Evolutionary conservation across 768 basidiomycete species (phyloP).

Genomic region (Mycena chlorophos): DNA sequence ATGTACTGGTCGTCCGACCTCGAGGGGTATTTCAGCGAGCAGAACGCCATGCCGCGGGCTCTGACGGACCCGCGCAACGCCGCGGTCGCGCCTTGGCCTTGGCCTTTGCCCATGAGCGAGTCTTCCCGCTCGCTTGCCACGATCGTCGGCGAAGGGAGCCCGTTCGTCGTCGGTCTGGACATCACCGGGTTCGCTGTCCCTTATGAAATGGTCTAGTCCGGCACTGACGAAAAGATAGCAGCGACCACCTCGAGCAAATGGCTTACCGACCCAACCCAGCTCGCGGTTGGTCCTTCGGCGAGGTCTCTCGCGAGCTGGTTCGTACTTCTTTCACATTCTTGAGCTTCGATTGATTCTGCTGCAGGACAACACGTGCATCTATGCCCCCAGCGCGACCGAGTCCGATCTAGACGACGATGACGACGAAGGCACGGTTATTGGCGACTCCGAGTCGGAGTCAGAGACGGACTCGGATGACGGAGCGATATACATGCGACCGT

Average conservation of each 20-base stretch:
- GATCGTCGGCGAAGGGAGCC: neutral
- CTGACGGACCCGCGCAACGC: neutral
- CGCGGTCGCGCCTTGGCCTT: neutral
- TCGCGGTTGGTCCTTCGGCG: neutral
- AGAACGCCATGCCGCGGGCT: neutral
- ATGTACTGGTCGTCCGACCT: neutral
- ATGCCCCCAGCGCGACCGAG: neutral
- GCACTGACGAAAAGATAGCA: neutral
- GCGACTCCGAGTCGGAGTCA: neutral
- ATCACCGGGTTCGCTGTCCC: neutral
- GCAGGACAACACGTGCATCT: neutral
- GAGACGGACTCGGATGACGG: neutral
- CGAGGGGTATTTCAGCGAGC: neutral
- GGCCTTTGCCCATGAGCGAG: too few relatives aligned
- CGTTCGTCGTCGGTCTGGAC: slow-evolving; percentile 2
- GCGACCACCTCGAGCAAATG: neutral
- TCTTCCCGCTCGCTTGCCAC: neutral
- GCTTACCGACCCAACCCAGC: neutral
- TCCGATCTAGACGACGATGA: neutral
- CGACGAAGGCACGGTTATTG: neutral
- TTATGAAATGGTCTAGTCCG: neutral
- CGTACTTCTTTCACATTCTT: neutral
- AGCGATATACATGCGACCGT: neutral
- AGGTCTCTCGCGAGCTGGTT: neutral
- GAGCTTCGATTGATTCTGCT: neutral